Evolutionary conservation across 176 grass and related monocot species (phyloP), one percentile per base, ranked within the genome.

Genomic region (Canna indica): DNA sequence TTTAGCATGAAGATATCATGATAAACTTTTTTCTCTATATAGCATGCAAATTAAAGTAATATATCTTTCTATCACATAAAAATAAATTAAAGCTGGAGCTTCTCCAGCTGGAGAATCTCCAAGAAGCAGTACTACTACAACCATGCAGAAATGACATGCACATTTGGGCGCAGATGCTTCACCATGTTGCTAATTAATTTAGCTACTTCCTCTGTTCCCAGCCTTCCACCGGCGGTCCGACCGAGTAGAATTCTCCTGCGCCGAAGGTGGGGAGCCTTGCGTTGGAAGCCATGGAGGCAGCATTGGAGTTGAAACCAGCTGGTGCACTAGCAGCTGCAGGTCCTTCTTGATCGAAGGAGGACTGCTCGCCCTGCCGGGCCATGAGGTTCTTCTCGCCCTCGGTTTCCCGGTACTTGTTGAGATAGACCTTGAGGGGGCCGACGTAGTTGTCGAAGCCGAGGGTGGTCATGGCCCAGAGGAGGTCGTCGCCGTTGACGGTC

Each of bases 401-500:
- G 33, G 59, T 71, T 79, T 95, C 91, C 36, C 91, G 79, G 80
- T 85, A 90, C 38, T 59, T 70, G 67, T 84, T 82, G 59, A 95
- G 82, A 79, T 95, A 90, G 11, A 69, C 57, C 80, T 90, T 95
- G 75, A 95, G 84, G 47, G 84, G 75, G 70, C 26, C 31, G 58
- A 88, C 91, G 81, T 95, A 95, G 38, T 66, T 88, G 60, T 95
- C 91, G 75, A 95, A 95, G 1, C 87, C 91, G 2, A 95, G 84
- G 16, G 87, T 95, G 71, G 91, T 95, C 91, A 95, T 95, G 77
- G 87, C 87, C 91, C 91, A 95, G n/a, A 95, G 84, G 62, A 95
- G 87, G 73, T 95, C 91, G 68, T 95, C 91, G 53, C 91, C 91
- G 87, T 95, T 95, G 79, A 95, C 85, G 74, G 91, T 95, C 91